Evolutionary conservation across 805 yeast genomes (phyloP).

Genomic region (Hanseniaspora meyeri): DNA sequence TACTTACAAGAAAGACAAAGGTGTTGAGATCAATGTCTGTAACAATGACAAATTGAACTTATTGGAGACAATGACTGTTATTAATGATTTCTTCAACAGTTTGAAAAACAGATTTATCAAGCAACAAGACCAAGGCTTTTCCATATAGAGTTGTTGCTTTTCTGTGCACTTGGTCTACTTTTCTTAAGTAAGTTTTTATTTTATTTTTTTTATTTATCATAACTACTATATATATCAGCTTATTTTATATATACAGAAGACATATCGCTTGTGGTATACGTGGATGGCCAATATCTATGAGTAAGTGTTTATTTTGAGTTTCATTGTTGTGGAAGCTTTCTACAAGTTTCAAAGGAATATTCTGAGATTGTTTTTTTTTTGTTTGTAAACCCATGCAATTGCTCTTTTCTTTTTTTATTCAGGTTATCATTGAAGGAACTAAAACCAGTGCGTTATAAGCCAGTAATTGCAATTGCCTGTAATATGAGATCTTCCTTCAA

Average conservation of each 20-base stretch:
- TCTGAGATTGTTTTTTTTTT: background rate
- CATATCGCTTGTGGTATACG: background rate
- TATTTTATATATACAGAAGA: background rate
- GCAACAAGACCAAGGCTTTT: constrained; percentile 4
- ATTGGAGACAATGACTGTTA: constrained; percentile 8
- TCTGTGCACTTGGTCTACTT: too few species aligned
- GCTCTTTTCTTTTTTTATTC: too few species aligned
- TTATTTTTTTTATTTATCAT: background rate
- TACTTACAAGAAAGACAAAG: constrained; percentile 1
- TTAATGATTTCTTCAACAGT: constrained; percentile 1
- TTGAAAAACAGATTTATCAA: background rate
- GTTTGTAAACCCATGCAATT: background rate
- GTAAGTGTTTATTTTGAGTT: background rate
- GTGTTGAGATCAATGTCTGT: constrained; percentile 4
- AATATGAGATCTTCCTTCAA: too few species aligned
- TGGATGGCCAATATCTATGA: background rate
- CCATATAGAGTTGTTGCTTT: background rate
- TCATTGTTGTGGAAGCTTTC: background rate
- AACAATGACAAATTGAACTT: constrained; percentile 6
- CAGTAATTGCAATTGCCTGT: too few species aligned
- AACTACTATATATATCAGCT: background rate
- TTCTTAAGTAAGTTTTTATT: background rate
- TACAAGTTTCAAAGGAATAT: background rate
- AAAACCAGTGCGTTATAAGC: too few species aligned
- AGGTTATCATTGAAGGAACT: too few species aligned